These are phyloP conservation scores for Pichia sp. DNA, from an alignment of 1,139 yeast genomes.

Conservation along the genomic window DNA sequence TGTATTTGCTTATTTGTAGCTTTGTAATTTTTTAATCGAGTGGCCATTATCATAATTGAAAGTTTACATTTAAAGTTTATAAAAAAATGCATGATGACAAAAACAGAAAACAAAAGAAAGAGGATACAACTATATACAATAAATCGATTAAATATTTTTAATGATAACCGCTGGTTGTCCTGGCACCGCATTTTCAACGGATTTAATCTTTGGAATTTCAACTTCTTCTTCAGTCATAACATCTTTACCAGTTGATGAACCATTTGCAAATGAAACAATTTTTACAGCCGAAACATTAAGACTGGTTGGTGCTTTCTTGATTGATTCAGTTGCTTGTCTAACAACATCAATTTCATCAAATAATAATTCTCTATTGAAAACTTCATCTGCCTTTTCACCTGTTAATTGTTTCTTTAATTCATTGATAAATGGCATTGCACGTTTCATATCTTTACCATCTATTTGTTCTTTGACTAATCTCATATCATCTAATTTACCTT, in stretches of 20 bases:
- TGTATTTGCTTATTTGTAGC: not conserved
- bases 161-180: slow-evolving; percentile 87
- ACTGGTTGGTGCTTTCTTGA: slow-evolving; percentile 63
- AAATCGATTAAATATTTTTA: slow-evolving; percentile 37
- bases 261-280: slow-evolving; percentile 51
- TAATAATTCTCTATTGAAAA: slow-evolving; percentile 79
- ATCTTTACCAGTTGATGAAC: slow-evolving; percentile 55
- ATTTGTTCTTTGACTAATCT: slow-evolving; percentile 54
- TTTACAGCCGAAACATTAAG: slow-evolving; percentile 53
- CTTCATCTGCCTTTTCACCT: slow-evolving; percentile 62
- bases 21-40: not conserved
- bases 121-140: not conserved
- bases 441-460: slow-evolving; percentile 72
- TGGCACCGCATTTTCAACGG: slow-evolving; percentile 79
- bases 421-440: slow-evolving; percentile 96
- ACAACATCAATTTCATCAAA: slow-evolving; percentile 73
- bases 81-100: not conserved
- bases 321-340: slow-evolving; percentile 42
- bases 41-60: not conserved
- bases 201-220: slow-evolving; percentile 60
- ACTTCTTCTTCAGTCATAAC: slow-evolving; percentile 65
- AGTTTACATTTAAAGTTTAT: not conserved
- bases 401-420: slow-evolving; percentile 72
- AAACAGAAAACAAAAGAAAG: not conserved
- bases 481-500: slow-evolving; percentile 54